Conservation (phyloP, 495 filamentous ascomycete genomes). For the Trichoderma erinaceum region DNA sequence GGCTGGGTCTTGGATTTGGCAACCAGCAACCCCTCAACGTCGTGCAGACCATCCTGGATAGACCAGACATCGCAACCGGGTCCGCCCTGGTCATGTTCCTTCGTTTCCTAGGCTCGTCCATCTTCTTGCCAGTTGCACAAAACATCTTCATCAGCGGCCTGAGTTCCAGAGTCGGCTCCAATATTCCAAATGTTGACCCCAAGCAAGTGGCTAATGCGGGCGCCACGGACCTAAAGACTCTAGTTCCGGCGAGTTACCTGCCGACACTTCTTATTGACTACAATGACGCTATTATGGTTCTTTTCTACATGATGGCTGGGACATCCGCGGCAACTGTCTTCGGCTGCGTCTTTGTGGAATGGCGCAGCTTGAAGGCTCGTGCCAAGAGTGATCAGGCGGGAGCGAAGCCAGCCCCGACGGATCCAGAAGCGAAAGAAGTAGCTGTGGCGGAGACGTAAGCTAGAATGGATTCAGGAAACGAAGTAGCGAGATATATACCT, state of each 20-base stretch:
- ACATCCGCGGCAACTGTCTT: slow-evolving; percentile 54
- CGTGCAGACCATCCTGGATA: slow-evolving; percentile 45
- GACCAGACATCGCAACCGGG: slow-evolving; percentile 53
- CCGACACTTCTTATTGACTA: slow-evolving; percentile 54
- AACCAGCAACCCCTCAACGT: slow-evolving; percentile 55
- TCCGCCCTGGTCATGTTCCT: slow-evolving; percentile 55
- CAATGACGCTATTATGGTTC: slow-evolving; percentile 53
- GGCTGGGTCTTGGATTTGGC: slow-evolving; percentile 55
- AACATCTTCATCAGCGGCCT: slow-evolving; percentile 51
- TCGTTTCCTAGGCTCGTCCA: slow-evolving; percentile 55
- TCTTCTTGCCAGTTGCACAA: slow-evolving; percentile 58
- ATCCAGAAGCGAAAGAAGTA: too few species aligned
- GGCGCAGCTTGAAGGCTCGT: slow-evolving; percentile 58
- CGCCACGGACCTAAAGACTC: slow-evolving; percentile 54
- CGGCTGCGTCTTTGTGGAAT: slow-evolving; percentile 56
- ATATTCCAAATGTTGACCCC: slow-evolving; percentile 41
- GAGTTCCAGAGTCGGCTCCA: slow-evolving; percentile 31
- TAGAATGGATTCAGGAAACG: too few species aligned
- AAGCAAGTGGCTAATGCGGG: slow-evolving; percentile 45
- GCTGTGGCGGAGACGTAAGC: too few species aligned
- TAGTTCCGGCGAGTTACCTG: slow-evolving; percentile 41
- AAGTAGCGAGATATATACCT: too few species aligned
- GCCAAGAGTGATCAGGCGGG: slow-evolving; percentile 24
- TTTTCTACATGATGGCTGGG: slow-evolving; percentile 51
- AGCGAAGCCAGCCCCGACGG: too few species aligned